Percentiles rank a stretch among this genome's conserved stretches.
Conservation (phyloP, 1,284 basidiomycete genomes). For the Xerocomus nothofagi region DNA sequence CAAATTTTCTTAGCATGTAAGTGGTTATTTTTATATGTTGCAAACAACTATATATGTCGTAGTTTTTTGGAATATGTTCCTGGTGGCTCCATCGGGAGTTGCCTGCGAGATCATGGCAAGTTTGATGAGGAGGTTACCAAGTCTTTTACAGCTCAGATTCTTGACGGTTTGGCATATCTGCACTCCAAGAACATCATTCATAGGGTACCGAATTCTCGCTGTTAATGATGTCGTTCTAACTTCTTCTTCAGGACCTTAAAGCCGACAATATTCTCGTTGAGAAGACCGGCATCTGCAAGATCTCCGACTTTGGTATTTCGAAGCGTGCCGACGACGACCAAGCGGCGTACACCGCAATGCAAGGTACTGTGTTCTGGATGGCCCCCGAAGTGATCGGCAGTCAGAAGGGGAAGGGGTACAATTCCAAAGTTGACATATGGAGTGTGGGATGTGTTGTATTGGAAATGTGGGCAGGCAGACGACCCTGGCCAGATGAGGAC, state of each 20-base stretch:
- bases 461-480: slow-evolving; percentile 96
- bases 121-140: slow-evolving; percentile 92
- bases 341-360: slow-evolving; percentile 85
- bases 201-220: slow-evolving; percentile 52
- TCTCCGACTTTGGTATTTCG: slow-evolving; percentile 97
- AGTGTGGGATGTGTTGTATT: slow-evolving; percentile 95
- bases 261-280: slow-evolving; percentile 99
- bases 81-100: slow-evolving; percentile 94
- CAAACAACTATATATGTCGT: slow-evolving; percentile 14
- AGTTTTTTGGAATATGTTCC: slow-evolving; percentile 98
- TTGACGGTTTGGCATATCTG: slow-evolving; percentile 90
- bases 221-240: slow-evolving; percentile 6
- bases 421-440: slow-evolving; percentile 98
- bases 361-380: slow-evolving; percentile 99
- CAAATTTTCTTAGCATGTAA: slow-evolving; percentile 89
- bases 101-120: slow-evolving; percentile 89
- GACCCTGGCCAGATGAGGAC: slow-evolving; percentile 92
- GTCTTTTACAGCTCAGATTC: slow-evolving; percentile 91
- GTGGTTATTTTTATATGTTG: slow-evolving; percentile 33
- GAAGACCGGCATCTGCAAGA: slow-evolving; percentile 91
- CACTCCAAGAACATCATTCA: slow-evolving; percentile 93
- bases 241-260: slow-evolving; percentile 77
- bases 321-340: slow-evolving; percentile 88
- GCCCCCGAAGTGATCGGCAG: slow-evolving; percentile 94
- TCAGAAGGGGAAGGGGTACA: slow-evolving; percentile 80